Base-by-base conservation (phyloP, 352 stramenopile species). In the Phytophthora cryptogea region DNA sequence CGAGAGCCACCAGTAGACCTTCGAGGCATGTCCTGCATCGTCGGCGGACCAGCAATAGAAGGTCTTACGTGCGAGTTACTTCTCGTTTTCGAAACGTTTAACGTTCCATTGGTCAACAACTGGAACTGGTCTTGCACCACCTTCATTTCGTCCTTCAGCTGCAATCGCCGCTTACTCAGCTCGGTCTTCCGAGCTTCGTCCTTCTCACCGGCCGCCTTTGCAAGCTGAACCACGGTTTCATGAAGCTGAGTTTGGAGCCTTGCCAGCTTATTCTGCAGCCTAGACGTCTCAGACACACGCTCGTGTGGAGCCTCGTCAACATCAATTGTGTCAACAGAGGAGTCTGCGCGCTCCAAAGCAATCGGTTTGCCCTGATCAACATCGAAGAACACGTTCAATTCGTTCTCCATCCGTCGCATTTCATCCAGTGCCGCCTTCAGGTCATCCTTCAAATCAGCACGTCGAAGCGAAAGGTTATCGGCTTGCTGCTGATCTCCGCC, bases 61-160 rank as follows among this genome's bases (percentile, higher is more conserved):
- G 66, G 60, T 35, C 74, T 67, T n/a, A 68, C 33, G 16, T 68
- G 59, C 42, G 66, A 53, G 3, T 75, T 72, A 13, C 45, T 63
- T 6, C 33, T 37, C 41, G 76, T 70, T 0, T 30, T 44, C 5
- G 59, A 49, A 20, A 73, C 64, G 8, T 67, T 68, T 4, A 72
- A 59, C 14, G 71, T 70, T 40, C 68, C 66, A 31, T 75, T 74
- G 43, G 73, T 79, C 27, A 82, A 27, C n/a, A 46, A 31, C 36
- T 78, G 56, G 55, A 79, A 77, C 30, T 77, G 58, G 31, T 92
- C 79, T 54, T 94, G 82, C 16, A 90, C 66, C 2, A 76, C 58
- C 54, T 81, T 81, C 66, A 92, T 87, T 58, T 94, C 84, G 31
- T 89, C 67, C 53, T 94, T 94, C 14, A 94, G 54, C 36, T 86